Evolutionary conservation across 495 filamentous ascomycete genomes (phyloP).

Genomic region (Penicillium paxilli): DNA sequence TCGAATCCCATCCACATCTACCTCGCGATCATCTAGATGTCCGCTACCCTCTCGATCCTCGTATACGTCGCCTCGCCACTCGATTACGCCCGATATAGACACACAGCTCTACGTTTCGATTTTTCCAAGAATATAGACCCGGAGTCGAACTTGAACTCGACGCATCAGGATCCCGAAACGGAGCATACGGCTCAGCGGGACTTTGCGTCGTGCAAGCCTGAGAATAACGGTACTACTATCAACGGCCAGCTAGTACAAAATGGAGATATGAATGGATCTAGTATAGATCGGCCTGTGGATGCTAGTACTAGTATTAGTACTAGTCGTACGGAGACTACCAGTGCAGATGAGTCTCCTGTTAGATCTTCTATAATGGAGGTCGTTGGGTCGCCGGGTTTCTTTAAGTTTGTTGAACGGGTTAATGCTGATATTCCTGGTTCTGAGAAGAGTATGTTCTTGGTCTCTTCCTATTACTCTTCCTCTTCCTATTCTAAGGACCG

Average conservation of each 20-base stretch:
- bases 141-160: neutral
- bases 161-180: too few relatives aligned
- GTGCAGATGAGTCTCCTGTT: neutral
- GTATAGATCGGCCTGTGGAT: too few relatives aligned
- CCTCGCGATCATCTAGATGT: constrained; percentile 12
- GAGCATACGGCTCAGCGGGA: too few relatives aligned
- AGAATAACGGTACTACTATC: too few relatives aligned
- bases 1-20: too few relatives aligned
- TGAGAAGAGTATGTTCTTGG: constrained; percentile 10
- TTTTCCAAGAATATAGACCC: too few relatives aligned
- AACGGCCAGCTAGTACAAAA: too few relatives aligned
- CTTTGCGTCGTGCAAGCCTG: too few relatives aligned
- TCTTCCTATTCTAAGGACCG: neutral
- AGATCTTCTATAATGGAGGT: constrained; percentile 18
- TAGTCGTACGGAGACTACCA: too few relatives aligned
- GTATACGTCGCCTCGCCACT: constrained; percentile 24
- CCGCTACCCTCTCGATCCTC: constrained; percentile 19
- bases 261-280: too few relatives aligned
- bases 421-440: constrained; percentile 12
- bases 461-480: neutral
- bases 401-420: constrained; percentile 15
- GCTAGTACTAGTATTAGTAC: too few relatives aligned
- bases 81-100: constrained; percentile 25
- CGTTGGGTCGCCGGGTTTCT: constrained; percentile 14
- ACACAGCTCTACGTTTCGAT: constrained; percentile 23